Evolutionary conservation across 257 asterid genomes (phyloP).

Genomic region (Solanum medicagineum): DNA sequence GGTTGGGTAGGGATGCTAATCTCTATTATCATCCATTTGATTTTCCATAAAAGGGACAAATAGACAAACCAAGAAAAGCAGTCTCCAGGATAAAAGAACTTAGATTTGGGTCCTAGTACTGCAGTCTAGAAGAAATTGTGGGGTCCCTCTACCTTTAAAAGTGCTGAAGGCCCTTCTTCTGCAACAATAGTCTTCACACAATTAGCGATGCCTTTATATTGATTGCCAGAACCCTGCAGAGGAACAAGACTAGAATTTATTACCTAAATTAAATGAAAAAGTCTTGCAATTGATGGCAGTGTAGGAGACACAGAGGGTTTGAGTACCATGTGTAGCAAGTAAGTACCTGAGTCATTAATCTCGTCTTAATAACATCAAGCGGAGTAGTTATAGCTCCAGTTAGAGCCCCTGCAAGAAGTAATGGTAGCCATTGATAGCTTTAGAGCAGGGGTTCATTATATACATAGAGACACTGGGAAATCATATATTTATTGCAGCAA

Average conservation of each 20-base stretch:
- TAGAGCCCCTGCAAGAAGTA: conserved; percentile 51
- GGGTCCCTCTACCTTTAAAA: conserved; percentile 48
- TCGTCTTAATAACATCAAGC: conserved; percentile 91
- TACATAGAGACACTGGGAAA: neutral
- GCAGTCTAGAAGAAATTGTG: neutral
- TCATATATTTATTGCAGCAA: neutral
- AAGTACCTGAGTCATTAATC: conserved; percentile 90
- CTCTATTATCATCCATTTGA: neutral
- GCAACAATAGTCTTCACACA: conserved; percentile 75
- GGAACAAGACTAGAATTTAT: conserved; percentile 5
- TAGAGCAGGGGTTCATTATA: neutral
- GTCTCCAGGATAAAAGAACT: neutral
- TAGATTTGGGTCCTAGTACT: neutral
- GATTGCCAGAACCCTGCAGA: conserved; percentile 75
- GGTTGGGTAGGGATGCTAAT: neutral
- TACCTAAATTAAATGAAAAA: neutral
- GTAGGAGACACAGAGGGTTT: neutral
- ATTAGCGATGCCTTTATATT: conserved; percentile 63
- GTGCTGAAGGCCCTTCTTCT: conserved; percentile 78
- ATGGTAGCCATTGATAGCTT: neutral
- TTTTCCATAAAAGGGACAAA: neutral
- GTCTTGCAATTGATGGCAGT: neutral
- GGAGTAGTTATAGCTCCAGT: conserved; percentile 98
- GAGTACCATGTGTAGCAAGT: neutral
- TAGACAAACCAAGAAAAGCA: neutral